Base-by-base conservation (phyloP, 768 basidiomycete species). In the Roridomyces roridus region DNA sequence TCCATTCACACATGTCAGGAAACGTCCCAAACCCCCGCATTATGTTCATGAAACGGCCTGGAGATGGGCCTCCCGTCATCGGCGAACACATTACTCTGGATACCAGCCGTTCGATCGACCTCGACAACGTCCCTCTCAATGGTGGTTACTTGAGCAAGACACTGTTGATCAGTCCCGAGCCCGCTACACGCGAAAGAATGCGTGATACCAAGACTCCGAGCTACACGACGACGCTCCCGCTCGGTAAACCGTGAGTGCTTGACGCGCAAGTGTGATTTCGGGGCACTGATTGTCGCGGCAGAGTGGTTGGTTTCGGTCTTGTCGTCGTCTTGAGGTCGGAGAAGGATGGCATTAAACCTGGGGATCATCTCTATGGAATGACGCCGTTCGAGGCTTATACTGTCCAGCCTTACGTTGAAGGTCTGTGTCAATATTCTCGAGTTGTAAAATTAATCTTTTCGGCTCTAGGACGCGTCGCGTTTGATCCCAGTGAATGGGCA, bases 111-210 rank as follows among this genome's bases (percentile, higher is more conserved):
- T 59, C 67, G 31, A 78, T 80, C 55, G 77, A 80, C 54, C 50
- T 75, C 14, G 75, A 77, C 20, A 64, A 53, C 21, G 70, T 70
- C 3, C 65, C 70, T 5, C 61, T 75, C 45, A 63, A 73, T 11
- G 70, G 73, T 0, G 72, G 73, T 0, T 59, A 72, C 35, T 58
- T 80, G 28, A 57, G 75, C 50, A 79, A 78, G 67, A 72, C 70
- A 1, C 65, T 79, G 20, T 64, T 68, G 18, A 46, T 80, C 34
- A 67, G 67, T 42, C 66, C 66, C 11, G 68, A 69, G 44, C 66
- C 68, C 2, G 58, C 55, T 35, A 60, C 66, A 40, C 64, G 71
- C 11, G 66, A 65, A 37, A 58, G 64, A 41, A 76, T 78, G 78
- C 58, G 71, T 24, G 67, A 65, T 41, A 55, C 50, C 1, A 50